Evolutionary conservation across 495 filamentous ascomycete genomes (phyloP), one percentile per base, ranked within the genome.

Genomic region (Talaromyces wortmannii): DNA sequence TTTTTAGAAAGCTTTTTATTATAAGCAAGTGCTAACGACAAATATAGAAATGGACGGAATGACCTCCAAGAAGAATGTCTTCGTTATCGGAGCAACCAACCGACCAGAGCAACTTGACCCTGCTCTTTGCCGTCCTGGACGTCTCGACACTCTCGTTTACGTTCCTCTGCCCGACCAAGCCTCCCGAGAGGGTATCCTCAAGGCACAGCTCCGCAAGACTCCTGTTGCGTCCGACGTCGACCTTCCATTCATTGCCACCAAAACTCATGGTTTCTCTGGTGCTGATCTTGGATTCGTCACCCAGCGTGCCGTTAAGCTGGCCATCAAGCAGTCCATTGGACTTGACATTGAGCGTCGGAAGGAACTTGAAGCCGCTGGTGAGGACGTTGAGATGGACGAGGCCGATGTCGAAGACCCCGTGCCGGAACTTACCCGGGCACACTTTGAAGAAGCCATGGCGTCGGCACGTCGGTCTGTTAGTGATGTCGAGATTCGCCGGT

Each of bases 11-110:
- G 12, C n/a, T 55, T 54, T 2, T 23, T 23, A 23, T 23, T 52
- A 57, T 5, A n/a, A 12, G 18, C 17, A 40, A 33, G 48, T 60
- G 61, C 83, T 86, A 76, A 85, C 64, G 23, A 32, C 7, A 3
- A n/a, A 43, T 61, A 40, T 65, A 92, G 91, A 96, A 83, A 96
- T 96, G 91, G 91, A 96, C 63, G 91, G 91, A 63, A 96, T 96
- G 91, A 97, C 95, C 48, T 96, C 92, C 7, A 98, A 98, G 89
- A 98, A 98, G 88, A 98, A 98, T 74, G 94, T 98, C 62, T 98
- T 98, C 77, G 94, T 98, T 61, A 98, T 98, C 63, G 94, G 94
- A 72, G 94, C 94, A 32, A 98, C 94, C 67, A 98, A 98, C 79
- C 84, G 94, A 77, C 94, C 94, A 43, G 94, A 98, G 79, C 94